Percentiles rank a stretch among this genome's conserved stretches.
Evolutionary conservation across 1,139 yeast species (phyloP).

Genomic region (Suhomyces atakaporum): DNA sequence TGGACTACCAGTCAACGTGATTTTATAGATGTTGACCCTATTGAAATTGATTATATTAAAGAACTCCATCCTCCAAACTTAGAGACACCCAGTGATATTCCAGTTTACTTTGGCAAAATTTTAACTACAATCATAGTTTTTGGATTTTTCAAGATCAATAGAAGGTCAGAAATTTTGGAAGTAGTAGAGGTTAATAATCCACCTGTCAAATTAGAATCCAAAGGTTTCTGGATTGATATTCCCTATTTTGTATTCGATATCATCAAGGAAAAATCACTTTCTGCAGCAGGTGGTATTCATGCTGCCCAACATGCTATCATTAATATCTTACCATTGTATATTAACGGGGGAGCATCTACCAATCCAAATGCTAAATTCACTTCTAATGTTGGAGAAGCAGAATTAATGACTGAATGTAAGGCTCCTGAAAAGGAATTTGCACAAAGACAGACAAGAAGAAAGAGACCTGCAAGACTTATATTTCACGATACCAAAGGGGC

Average conservation of each 20-base stretch:
- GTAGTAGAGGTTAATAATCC: conserved; percentile 92
- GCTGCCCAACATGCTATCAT: conserved; percentile 92
- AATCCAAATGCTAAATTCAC: conserved; percentile 53
- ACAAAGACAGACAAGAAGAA: conserved; percentile 61
- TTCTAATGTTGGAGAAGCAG: conserved; percentile 52
- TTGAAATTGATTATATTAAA: conserved; percentile 65
- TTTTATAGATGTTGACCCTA: conserved; percentile 88
- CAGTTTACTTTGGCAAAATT: conserved; percentile 75
- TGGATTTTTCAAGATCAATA: conserved; percentile 88
- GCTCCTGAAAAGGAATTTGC: conserved; percentile 97
- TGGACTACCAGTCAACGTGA: conserved; percentile 94
- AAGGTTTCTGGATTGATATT: conserved; percentile 91
- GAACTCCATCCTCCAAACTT: conserved; percentile 39
- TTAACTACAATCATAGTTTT: conserved; percentile 75
- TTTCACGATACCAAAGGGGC: conserved; percentile 87
- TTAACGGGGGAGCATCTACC: conserved; percentile 42
- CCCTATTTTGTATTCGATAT: conserved; percentile 64
- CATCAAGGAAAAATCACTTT: conserved; percentile 57
- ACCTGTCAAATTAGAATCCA: conserved; percentile 65
- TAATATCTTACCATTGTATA: conserved; percentile 67
- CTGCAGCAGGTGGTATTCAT: conserved; percentile 90
- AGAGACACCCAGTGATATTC: conserved; percentile 47
- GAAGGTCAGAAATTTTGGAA: conserved; percentile 76
- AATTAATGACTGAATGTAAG: conserved; percentile 88
- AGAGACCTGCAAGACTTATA: conserved; percentile 82